phyloP scores from a whole-genome alignment of 1,284 basidiomycete genomes.

The Puccinia horiana region DNA sequence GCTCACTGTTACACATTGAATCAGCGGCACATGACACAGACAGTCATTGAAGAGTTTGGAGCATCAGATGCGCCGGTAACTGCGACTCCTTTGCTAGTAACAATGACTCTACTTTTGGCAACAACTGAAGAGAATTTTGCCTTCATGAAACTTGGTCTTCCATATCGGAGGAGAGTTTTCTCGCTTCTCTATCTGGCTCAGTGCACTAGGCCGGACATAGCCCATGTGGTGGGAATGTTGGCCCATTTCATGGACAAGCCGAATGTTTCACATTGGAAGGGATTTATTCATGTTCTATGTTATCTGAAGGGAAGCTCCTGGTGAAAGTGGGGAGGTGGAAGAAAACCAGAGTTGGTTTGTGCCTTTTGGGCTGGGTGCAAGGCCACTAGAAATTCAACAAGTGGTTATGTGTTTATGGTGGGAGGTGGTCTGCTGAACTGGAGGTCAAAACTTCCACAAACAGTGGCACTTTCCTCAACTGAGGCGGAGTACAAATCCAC shows the following conservation, averaged over 20 bases:
- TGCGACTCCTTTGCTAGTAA: neutral
- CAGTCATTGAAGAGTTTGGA: neutral
- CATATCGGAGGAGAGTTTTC: neutral
- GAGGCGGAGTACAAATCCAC: neutral
- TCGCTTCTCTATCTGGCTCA: neutral
- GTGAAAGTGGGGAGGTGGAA: too few species aligned
- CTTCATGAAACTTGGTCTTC: neutral
- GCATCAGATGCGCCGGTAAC: neutral
- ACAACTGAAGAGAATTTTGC: neutral
- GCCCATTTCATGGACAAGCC: neutral
- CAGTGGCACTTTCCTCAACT: neutral
- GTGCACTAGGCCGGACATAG: neutral
- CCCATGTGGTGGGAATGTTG: neutral
- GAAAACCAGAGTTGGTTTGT: neutral
- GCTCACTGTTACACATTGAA: neutral
- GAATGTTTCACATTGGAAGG: neutral
- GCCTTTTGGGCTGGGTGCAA: neutral
- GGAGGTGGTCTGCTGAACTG: neutral
- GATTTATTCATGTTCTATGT: neutral
- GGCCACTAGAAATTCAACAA: neutral
- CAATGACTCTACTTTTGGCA: slow-evolving; percentile 1
- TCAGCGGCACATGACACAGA: neutral
- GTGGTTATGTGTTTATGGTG: neutral
- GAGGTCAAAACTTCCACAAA: neutral
- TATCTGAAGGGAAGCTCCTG: neutral